Evolutionary conservation across 257 asterid species (phyloP), one percentile per base, ranked within the genome.

Genomic region (Anisodus tanguticus): DNA sequence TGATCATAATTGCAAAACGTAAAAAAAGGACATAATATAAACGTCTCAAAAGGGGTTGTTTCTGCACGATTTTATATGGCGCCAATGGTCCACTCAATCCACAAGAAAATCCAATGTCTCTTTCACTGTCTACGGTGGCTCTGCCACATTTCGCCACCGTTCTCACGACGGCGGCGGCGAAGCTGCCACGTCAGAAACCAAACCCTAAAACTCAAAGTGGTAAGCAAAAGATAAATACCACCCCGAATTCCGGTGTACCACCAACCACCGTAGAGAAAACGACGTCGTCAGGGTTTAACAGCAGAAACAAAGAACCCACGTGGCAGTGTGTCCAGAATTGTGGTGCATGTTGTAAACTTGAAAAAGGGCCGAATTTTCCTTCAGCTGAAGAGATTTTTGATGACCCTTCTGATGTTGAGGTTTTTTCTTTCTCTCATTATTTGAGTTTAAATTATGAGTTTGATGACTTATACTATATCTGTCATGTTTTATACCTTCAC

Each of bases 321-420:
- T 95, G 98, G 99, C 93, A 92, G 86, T 94, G 99, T 83, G 88
- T 94, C 31, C 85, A 86, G 89, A 92, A 90, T 55, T 95, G 99
- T 85, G 99, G 99, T 31, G 99, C 99, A 12, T 95, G 99, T 87
- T 95, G 99, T 88, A 95, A 95, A 72, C 97, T 95, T 77, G 90
- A 94, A 17, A 95, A 95, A 84, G 98, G 97, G 72, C 98, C 96
- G 59, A 82, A 86, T 22, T 95, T 95, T 79, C 99, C 99, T 8
- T 87, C 93, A 41, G 88, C 98, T 15, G 98, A 91, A 64, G 98
- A 95, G 76, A 86, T 95, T 55, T 94, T 95, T 66, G 97, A 94
- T 4, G 97, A 93, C 86, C 94, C 94, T 88, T 87, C 94, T 77
- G 98, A 95, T 72, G 35, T 91, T 58, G 83, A 95, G 99, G 99